phyloP scores from a whole-genome alignment of 1,284 basidiomycete species.

The Sporisorium exsertum region DNA sequence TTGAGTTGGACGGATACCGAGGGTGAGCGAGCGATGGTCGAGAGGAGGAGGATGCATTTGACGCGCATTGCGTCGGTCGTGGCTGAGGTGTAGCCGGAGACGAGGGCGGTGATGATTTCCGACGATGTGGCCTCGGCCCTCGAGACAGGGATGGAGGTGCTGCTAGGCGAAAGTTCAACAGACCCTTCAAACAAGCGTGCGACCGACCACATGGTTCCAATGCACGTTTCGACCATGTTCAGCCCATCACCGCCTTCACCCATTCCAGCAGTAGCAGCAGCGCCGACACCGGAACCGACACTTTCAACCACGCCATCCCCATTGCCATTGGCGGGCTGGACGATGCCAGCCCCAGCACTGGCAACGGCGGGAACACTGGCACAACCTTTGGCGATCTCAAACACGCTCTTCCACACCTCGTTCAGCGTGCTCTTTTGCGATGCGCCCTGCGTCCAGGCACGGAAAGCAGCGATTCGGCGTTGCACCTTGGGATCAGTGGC shows the following conservation, averaged over 20 bases:
- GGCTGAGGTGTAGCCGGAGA: slow-evolving; percentile 46
- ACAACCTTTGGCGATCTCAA: slow-evolving; percentile 42
- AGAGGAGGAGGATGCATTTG: slow-evolving; percentile 54
- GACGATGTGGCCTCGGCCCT: not conserved
- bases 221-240: slow-evolving; percentile 55
- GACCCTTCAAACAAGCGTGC: slow-evolving; percentile 53
- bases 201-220: slow-evolving; percentile 59
- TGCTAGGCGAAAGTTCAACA: slow-evolving; percentile 21
- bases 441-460: slow-evolving; percentile 15
- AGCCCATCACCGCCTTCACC: slow-evolving; percentile 50
- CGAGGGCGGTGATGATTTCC: slow-evolving; percentile 50
- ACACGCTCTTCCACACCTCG: slow-evolving; percentile 19
- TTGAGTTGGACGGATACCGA: slow-evolving; percentile 18
- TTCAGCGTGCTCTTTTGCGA: slow-evolving; percentile 1
- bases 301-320: slow-evolving; percentile 2
- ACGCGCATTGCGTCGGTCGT: slow-evolving; percentile 52
- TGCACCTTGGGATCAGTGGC: slow-evolving; percentile 39
- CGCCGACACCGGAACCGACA: not conserved
- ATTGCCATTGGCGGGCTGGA: not conserved
- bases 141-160: not conserved
- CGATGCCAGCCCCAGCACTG: slow-evolving; percentile 4
- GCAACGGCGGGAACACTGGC: slow-evolving; percentile 51
- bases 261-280: not conserved
- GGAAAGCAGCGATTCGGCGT: slow-evolving; percentile 36
- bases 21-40: slow-evolving; percentile 44